These are phyloP conservation scores for Waitea zeae DNA, from an alignment of 1,284 basidiomycete species.

Conservation along the genomic window DNA sequence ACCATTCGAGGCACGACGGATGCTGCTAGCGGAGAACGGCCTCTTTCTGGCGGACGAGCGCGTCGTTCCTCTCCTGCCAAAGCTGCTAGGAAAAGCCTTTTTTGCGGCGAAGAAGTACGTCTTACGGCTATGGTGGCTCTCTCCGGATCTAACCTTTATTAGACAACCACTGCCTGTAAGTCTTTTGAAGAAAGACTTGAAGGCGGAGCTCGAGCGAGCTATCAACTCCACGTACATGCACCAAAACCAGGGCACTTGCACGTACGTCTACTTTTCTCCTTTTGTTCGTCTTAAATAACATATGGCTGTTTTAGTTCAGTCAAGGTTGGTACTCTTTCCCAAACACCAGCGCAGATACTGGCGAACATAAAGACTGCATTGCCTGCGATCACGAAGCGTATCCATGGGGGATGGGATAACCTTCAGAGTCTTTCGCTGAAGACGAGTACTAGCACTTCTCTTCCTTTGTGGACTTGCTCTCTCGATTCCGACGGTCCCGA, in stretches of 20 bases:
- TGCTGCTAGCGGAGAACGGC: slow-evolving; percentile 78
- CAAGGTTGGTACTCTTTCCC: slow-evolving; percentile 68
- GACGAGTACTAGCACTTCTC: slow-evolving; percentile 67
- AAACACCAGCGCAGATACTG: slow-evolving; percentile 56
- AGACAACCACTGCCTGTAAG: slow-evolving; percentile 91
- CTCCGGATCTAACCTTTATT: background rate
- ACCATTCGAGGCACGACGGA: slow-evolving; percentile 77
- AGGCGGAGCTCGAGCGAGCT: slow-evolving; percentile 79
- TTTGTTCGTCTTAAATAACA: background rate
- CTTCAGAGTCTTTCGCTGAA: slow-evolving; percentile 86
- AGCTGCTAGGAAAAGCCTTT: slow-evolving; percentile 79
- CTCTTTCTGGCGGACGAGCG: slow-evolving; percentile 90
- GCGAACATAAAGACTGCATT: slow-evolving; percentile 71
- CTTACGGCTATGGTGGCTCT: slow-evolving; percentile 1
- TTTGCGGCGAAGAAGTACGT: slow-evolving; percentile 87
- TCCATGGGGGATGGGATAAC: slow-evolving; percentile 83
- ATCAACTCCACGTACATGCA: slow-evolving; percentile 89
- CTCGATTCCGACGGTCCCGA: slow-evolving; percentile 31
- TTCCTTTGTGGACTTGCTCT: slow-evolving; percentile 80
- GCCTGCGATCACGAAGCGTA: slow-evolving; percentile 54
- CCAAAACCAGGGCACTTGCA: slow-evolving; percentile 83
- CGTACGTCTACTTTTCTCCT: slow-evolving; percentile 30
- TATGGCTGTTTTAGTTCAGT: slow-evolving; percentile 38
- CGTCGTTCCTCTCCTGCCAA: slow-evolving; percentile 76
- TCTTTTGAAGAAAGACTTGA: slow-evolving; percentile 73